Evolutionary conservation across 371 early-diverging fungal genomes (phyloP), one percentile per base, ranked within the genome.

Genomic region (Mucor sp.): DNA sequence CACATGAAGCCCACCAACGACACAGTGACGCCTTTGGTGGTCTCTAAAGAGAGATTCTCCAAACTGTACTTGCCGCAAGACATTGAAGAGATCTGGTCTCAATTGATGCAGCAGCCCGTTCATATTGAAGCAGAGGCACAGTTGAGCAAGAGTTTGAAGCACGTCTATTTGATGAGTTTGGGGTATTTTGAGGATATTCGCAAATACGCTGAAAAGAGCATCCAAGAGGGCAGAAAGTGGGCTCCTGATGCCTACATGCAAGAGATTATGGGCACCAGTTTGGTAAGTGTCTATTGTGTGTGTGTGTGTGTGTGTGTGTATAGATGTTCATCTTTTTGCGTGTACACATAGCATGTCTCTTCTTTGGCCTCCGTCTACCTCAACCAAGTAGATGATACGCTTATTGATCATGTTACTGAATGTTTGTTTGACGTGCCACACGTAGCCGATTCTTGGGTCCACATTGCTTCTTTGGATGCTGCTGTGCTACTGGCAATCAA

Each of bases 251-350:
- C 84, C 35, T 89, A 87, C 39, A 84, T 83, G 76, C 82, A 80
- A 47, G 88, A 87, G 60, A 87, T 89, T 63, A 84, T 87, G 86
- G 86, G 85, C 6, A 79, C 84, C 23, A 86, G 88, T 35, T 76
- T 89, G 85, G 89, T 88, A 78, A 71, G 79, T 63, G n/a, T n/a
- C n/a, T n/a, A n/a, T n/a, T n/a, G n/a, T n/a, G n/a, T 33, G 33
- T 33, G 1, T 6, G 7, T 33, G 33, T 1, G 33, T 33, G 14
- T 0, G 9, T 8, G 30, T 2, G 41, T 41, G 41, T 1, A 35
- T 35, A 2, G 37, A 30, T 30, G 30, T 30, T 6, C 19, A 47
- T 30, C 21, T 32, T 9, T 6, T 7, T 39, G 5, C 8, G 7
- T 37, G 11, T 58, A 6, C 2, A 30, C 8, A 58, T 77, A 89